Base-by-base conservation (phyloP, 176 grass and related monocot genomes). In the Panicum miliaceum region DNA sequence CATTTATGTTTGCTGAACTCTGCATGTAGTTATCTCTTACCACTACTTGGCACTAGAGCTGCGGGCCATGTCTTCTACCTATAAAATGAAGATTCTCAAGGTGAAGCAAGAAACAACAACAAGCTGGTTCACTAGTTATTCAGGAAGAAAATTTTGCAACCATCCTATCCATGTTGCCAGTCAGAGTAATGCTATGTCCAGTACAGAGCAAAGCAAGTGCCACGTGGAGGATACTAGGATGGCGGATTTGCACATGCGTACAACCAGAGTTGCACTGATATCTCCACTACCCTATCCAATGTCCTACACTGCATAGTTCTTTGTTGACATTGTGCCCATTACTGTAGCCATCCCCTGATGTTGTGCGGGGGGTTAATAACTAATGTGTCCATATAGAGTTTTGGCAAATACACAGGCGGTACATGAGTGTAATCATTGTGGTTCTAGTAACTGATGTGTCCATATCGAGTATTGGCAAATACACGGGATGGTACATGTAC, bases 381-480 rank as follows among this genome's bases (percentile, higher is more conserved):
- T 42, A 22, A 68, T 68, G 37, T 41, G 66, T 68, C 65, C 2
- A 42, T 68, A 41, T 68, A 4, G 19, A 68, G 66, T 42, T 3
- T 38, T 41, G 64, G 0, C 19, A 68, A 41, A 66, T 37, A 66
- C 47, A 50, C 6, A 19, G 19, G 52, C 7, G 18, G 52, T 20
- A 54, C 52, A 58, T 58, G 54, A 58, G 54, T 58, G 7, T 22
- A 22, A 22, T 54, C 52, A 2, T 54, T 23, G 22, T 70, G 67
- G 38, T 70, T 70, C 22, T 11, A 45, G 11, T 70, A 34, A 70
- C 20, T 45, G 67, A 70, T 45, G 67, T 70, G 38, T 69, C 66
- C 2, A 43, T 69, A 13, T 38, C 0, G 20, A 69, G 38, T 43
- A 7, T 41, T 42, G 65, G 3, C 4, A 69, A 69, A 69, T 43